These are phyloP conservation scores for Rasamsonia emersonii DNA, from an alignment of 2,329 filamentous ascomycete species.

Conservation along the genomic window DNA sequence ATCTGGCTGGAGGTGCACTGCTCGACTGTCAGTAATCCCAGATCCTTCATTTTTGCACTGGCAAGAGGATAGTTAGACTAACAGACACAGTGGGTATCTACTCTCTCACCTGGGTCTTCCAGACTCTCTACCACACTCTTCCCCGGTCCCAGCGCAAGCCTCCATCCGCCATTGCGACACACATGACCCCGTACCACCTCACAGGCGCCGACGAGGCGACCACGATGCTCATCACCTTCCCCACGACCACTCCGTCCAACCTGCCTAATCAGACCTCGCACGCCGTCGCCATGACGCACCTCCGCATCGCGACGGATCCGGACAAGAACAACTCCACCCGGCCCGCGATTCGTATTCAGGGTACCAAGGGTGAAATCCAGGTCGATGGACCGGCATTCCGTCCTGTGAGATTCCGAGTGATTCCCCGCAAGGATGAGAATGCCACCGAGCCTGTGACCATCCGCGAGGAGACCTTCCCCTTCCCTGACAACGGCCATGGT, in stretches of 20 bases:
- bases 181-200: conserved; percentile 61
- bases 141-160: conserved; percentile 53
- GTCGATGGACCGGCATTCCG: conserved; percentile 64
- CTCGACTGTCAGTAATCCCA: conserved; percentile 52
- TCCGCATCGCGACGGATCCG: conserved; percentile 55
- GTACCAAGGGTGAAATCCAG: conserved; percentile 72
- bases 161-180: conserved; percentile 56
- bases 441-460: conserved; percentile 37
- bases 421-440: conserved; percentile 44
- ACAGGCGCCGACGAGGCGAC: conserved; percentile 72
- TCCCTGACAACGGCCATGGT: conserved; percentile 59
- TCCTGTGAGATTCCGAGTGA: conserved; percentile 57
- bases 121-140: conserved; percentile 76
- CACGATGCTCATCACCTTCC: conserved; percentile 70
- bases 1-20: conserved; percentile 73
- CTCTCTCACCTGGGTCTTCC: conserved; percentile 82
- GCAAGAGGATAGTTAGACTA: conserved; percentile 1
- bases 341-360: conserved; percentile 70
- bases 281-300: conserved; percentile 60
- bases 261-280: conserved; percentile 46
- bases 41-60: background rate
- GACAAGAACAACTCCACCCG: conserved; percentile 52
- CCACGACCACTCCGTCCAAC: conserved; percentile 42
- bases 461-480: conserved; percentile 21
- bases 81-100: conserved; percentile 63